Evolutionary conservation across 176 grass and related monocot genomes (phyloP).

Genomic region (Hsuehochloa calcarea): DNA sequence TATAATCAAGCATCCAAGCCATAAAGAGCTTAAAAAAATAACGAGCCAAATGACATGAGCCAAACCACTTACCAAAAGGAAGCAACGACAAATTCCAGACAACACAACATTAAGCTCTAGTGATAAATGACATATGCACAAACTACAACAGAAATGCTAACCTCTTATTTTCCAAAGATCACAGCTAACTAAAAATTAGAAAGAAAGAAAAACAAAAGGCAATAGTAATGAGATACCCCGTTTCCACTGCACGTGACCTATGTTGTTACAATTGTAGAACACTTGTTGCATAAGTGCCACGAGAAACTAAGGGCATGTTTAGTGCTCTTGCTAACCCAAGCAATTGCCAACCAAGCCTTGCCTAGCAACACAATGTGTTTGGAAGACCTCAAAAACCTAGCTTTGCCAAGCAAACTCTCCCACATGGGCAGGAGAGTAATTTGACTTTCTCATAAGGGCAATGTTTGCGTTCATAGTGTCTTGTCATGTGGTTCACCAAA

Average conservation of each 20-base stretch:
- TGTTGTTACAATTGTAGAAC: background rate
- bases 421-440: background rate
- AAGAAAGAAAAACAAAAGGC: background rate
- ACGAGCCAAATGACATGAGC: background rate
- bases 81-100: background rate
- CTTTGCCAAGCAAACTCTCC: background rate
- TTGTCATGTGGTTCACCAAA: background rate
- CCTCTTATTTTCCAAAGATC: background rate
- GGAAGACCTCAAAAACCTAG: background rate
- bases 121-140: constrained; percentile 13
- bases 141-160: constrained; percentile 4
- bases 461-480: background rate
- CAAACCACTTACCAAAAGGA: constrained; percentile 4
- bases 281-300: background rate
- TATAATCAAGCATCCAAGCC: background rate
- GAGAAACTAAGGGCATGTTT: background rate
- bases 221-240: background rate
- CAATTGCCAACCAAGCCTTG: background rate
- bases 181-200: background rate
- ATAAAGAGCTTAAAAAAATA: background rate
- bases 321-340: background rate
- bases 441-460: background rate
- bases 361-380: background rate
- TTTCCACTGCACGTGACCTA: background rate
- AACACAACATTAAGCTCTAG: background rate